Evolutionary conservation across 371 early-diverging fungal species (phyloP).

Genomic region (Rhizomucor miehei): DNA sequence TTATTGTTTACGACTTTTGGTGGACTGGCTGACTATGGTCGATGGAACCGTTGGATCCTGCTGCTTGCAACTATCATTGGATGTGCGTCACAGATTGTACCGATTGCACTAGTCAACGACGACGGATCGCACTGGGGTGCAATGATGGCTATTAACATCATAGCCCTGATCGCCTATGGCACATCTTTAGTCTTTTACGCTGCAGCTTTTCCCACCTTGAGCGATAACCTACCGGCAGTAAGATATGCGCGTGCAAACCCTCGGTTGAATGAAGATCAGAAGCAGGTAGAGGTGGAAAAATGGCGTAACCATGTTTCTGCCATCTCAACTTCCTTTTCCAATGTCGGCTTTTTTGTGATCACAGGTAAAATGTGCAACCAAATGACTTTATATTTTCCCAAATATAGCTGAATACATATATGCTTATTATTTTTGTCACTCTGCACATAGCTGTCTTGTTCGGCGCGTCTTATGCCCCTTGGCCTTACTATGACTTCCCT

Average conservation of each 20-base stretch:
- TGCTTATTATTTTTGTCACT: too few relatives aligned
- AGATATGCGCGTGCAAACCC: slow-evolving; percentile 42
- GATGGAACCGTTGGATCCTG: slow-evolving; percentile 43
- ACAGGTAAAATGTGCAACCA: slow-evolving; percentile 22
- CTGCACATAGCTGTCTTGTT: slow-evolving; percentile 23
- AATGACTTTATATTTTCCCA: too few relatives aligned
- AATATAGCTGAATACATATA: too few relatives aligned
- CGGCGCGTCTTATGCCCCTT: slow-evolving; percentile 36
- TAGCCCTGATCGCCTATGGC: slow-evolving; percentile 46
- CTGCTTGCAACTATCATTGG: slow-evolving; percentile 37
- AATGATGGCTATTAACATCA: slow-evolving; percentile 43
- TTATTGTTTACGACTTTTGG: slow-evolving; percentile 50
- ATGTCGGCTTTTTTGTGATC: slow-evolving; percentile 44
- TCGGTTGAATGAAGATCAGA: slow-evolving; percentile 23
- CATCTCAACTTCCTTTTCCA: slow-evolving; percentile 44
- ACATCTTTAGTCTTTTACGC: slow-evolving; percentile 48
- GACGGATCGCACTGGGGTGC: slow-evolving; percentile 47
- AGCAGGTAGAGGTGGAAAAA: slow-evolving; percentile 17
- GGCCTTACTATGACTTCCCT: slow-evolving; percentile 28
- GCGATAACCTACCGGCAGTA: slow-evolving; percentile 48
- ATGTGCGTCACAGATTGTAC: slow-evolving; percentile 43
- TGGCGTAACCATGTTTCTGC: slow-evolving; percentile 53
- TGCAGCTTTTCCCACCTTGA: slow-evolving; percentile 48
- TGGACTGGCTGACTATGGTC: slow-evolving; percentile 44
- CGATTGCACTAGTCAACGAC: slow-evolving; percentile 35